Percentiles rank a stretch among this genome's conserved stretches.
These are phyloP conservation scores for Penicillium sp. DNA, from an alignment of 2,329 filamentous ascomycete genomes.

Conservation along the genomic window DNA sequence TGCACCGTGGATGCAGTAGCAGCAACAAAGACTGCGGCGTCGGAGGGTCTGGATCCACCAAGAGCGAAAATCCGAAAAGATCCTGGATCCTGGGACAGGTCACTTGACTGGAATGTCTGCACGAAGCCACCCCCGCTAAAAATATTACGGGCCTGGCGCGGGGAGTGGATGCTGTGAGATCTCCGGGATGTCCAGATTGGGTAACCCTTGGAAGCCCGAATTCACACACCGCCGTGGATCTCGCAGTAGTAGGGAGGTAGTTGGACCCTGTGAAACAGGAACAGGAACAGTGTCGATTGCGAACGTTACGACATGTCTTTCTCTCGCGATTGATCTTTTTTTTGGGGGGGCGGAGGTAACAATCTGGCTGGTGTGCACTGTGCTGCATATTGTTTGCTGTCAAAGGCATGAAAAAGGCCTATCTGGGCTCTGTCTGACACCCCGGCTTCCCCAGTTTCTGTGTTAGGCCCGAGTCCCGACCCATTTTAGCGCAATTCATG, in stretches of 20 bases:
- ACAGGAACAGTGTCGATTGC: neutral
- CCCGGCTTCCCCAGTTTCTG: constrained; percentile 2
- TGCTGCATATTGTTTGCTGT: no score
- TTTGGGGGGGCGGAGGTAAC: neutral
- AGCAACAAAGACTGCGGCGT: neutral
- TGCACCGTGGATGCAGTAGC: neutral
- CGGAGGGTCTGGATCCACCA: neutral
- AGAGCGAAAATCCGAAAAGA: constrained; percentile 8
- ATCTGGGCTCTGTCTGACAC: neutral
- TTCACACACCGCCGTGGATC: constrained; percentile 9
- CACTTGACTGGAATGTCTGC: constrained; percentile 10
- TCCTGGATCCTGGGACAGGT: constrained; percentile 9
- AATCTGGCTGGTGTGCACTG: neutral
- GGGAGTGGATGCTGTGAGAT: constrained; percentile 7
- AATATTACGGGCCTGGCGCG: neutral
- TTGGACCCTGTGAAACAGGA: neutral
- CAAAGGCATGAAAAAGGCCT: neutral
- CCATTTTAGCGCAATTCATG: neutral
- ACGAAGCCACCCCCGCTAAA: constrained; percentile 2
- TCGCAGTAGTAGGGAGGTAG: neutral
- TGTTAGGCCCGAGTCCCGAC: neutral
- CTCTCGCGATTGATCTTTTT: neutral
- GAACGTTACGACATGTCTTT: neutral
- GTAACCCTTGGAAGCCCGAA: constrained; percentile 13
- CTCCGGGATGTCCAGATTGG: constrained; percentile 22